Conservation (phyloP, 106 monocot genomes). For the Iris macrosiphon region DNA sequence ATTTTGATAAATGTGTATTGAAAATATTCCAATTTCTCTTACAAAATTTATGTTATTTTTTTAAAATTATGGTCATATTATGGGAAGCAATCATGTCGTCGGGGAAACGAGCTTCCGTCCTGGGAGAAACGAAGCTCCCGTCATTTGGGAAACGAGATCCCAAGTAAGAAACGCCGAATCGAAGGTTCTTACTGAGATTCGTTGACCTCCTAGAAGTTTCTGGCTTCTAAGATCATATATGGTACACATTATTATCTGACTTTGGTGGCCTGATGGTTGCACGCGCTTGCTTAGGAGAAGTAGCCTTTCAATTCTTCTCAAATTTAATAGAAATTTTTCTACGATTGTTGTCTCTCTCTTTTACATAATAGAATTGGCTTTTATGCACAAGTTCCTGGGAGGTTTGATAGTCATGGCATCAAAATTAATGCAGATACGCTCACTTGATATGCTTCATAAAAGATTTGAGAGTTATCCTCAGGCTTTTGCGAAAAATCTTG, state of each 20-base stretch:
- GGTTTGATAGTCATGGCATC: background rate
- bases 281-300: slow-evolving; percentile 86
- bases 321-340: background rate
- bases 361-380: background rate
- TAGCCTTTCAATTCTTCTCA: slow-evolving; percentile 14
- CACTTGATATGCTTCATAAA: slow-evolving; percentile 94
- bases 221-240: slow-evolving; percentile 89
- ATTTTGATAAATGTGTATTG: too few species aligned
- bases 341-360: background rate
- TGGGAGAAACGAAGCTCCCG: too few species aligned
- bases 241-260: slow-evolving; percentile 83
- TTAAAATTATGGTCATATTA: too few species aligned
- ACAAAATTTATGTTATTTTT: too few species aligned
- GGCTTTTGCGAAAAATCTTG: slow-evolving; percentile 84
- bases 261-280: slow-evolving; percentile 94
- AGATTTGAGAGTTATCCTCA: slow-evolving; percentile 94
- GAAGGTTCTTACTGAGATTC: too few species aligned
- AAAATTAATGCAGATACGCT: slow-evolving; percentile 51
- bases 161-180: too few species aligned
- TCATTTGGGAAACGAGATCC: too few species aligned
- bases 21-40: too few species aligned
- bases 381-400: too few species aligned
- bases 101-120: too few species aligned
- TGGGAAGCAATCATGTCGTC: too few species aligned
- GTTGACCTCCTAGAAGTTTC: too few species aligned